Conservation (phyloP, 2,329 filamentous ascomycete species). For the Ascochyta clinopodiicola region DNA sequence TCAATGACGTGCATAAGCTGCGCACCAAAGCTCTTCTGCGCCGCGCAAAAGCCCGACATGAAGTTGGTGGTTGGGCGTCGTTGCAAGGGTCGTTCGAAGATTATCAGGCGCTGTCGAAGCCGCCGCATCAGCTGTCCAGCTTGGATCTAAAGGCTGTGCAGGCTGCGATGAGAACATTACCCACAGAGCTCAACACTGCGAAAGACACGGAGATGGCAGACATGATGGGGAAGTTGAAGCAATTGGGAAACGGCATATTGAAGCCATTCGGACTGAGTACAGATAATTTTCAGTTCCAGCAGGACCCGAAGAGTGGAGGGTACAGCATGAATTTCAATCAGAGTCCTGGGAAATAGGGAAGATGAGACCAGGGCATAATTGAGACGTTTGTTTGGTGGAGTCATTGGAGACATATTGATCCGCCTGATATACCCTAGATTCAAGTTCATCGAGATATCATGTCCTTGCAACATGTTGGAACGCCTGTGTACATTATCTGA, state of each 20-base stretch:
- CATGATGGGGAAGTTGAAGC: constrained; percentile 97
- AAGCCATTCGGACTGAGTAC: constrained; percentile 94
- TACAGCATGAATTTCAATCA: constrained; percentile 91
- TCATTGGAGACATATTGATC: neutral
- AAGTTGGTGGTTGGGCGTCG: constrained; percentile 78
- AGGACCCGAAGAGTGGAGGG: constrained; percentile 86
- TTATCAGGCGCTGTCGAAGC: constrained; percentile 71
- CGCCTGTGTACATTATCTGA: neutral
- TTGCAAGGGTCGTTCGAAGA: constrained; percentile 81
- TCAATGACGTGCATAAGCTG: constrained; percentile 75
- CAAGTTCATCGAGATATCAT: neutral
- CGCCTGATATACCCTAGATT: constrained; percentile 11
- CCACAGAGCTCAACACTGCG: constrained; percentile 73
- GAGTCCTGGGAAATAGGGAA: constrained; percentile 22
- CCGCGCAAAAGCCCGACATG: constrained; percentile 73
- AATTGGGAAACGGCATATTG: constrained; percentile 87
- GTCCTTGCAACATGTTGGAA: neutral
- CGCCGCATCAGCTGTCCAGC: constrained; percentile 64
- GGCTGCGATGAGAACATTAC: constrained; percentile 69
- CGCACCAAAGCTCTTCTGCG: constrained; percentile 83
- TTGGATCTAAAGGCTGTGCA: constrained; percentile 73
- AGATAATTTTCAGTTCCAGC: constrained; percentile 91
- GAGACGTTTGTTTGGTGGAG: neutral
- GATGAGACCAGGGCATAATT: neutral
- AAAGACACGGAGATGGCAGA: constrained; percentile 89